Evolutionary conservation across 2,329 filamentous ascomycete species (phyloP).

Genomic region (Aschersonia sp.): DNA sequence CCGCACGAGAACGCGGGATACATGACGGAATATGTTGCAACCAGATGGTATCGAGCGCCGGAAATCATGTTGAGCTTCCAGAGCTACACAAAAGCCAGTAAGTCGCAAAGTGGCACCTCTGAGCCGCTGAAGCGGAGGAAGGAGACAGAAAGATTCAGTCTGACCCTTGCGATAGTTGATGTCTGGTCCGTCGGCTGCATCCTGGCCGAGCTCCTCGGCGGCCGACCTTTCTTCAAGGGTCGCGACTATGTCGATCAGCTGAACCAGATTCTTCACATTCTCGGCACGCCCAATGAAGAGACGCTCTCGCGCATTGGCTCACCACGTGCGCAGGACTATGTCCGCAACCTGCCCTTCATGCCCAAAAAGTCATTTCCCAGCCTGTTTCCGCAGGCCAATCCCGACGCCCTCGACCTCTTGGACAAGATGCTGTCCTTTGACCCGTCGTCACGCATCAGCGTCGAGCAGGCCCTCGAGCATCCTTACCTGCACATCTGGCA

Average conservation of each 20-base stretch:
- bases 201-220: slow-evolving; percentile 85
- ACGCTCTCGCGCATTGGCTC: slow-evolving; percentile 89
- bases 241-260: slow-evolving; percentile 98
- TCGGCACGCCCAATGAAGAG: slow-evolving; percentile 91
- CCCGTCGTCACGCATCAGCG: slow-evolving; percentile 80
- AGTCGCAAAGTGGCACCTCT: slow-evolving; percentile 16
- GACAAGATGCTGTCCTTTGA: slow-evolving; percentile 98
- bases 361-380: slow-evolving; percentile 78
- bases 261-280: slow-evolving; percentile 96
- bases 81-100: slow-evolving; percentile 99
- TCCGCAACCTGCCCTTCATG: slow-evolving; percentile 91
- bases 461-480: slow-evolving; percentile 92
- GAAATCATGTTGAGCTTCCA: slow-evolving; percentile 99
- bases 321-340: slow-evolving; percentile 92
- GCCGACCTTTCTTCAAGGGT: slow-evolving; percentile 97
- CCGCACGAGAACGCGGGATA: slow-evolving; percentile 97
- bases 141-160: no score
- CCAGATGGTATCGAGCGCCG: slow-evolving; percentile 85
- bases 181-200: slow-evolving; percentile 99
- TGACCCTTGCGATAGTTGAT: slow-evolving; percentile 49
- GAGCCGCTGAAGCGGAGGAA: no score
- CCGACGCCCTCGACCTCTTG: slow-evolving; percentile 85
- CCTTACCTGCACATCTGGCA: slow-evolving; percentile 97
- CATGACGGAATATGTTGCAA: slow-evolving; percentile 99
- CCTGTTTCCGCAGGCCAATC: slow-evolving; percentile 89